phyloP scores from a whole-genome alignment of 2,329 filamentous ascomycete species.

The Colletotrichum eremochloae region DNA sequence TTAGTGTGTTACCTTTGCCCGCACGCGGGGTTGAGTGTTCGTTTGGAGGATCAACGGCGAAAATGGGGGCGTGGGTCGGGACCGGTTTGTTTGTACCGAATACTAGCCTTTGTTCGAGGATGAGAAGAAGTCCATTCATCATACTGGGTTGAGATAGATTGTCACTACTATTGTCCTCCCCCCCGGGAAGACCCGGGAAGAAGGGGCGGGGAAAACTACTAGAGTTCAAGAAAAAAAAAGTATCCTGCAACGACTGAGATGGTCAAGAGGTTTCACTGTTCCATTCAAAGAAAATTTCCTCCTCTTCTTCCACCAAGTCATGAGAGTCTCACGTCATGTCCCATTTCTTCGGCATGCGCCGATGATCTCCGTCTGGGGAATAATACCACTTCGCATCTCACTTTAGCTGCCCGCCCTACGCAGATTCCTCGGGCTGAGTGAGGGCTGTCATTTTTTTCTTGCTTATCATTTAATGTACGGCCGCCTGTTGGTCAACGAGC shows the following conservation, averaged over 20 bases:
- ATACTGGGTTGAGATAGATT: slow-evolving; percentile 6
- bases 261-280: neutral
- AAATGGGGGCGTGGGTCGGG: neutral
- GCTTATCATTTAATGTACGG: neutral
- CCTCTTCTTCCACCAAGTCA: neutral
- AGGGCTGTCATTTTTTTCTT: neutral
- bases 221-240: neutral
- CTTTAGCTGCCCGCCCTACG: neutral
- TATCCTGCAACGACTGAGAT: neutral
- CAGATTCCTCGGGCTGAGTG: neutral
- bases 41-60: slow-evolving; percentile 2
- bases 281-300: neutral
- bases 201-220: neutral
- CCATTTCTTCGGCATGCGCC: neutral
- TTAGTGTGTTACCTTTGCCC: neutral
- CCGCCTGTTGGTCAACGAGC: neutral
- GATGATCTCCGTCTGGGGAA: neutral
- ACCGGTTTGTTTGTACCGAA: neutral
- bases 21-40: neutral
- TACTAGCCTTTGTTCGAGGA: neutral
- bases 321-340: neutral
- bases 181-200: no score
- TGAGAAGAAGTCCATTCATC: neutral
- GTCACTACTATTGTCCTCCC: neutral
- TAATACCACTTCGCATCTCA: neutral